Evolutionary conservation across 306 rosid species (phyloP).

Genomic region (Sechiopsis laciniata): DNA sequence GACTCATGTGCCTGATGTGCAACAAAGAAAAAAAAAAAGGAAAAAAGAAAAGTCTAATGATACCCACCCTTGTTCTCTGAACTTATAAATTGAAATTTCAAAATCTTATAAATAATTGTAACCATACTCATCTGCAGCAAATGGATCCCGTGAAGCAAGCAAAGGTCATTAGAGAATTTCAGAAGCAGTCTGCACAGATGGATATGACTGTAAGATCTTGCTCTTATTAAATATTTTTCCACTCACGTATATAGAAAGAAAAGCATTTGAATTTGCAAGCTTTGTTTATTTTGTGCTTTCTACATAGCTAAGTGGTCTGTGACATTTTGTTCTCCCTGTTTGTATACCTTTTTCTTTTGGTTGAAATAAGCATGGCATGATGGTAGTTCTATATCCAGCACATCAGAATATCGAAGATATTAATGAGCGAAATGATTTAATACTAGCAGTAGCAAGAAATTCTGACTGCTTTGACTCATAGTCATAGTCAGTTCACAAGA

Average conservation of each 20-base stretch:
- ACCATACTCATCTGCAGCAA: constrained; percentile 55
- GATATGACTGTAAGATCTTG: constrained; percentile 88
- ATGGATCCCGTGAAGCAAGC: constrained; percentile 90
- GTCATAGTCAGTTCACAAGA: neutral
- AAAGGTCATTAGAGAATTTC: constrained; percentile 66
- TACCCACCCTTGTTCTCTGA: neutral
- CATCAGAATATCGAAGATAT: neutral
- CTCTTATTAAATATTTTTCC: constrained; percentile 9
- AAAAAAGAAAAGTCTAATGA: neutral
- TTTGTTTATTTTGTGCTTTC: constrained; percentile 15
- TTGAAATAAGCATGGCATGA: neutral
- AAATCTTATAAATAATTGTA: constrained; percentile 15
- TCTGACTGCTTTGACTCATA: neutral
- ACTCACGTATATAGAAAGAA: constrained; percentile 5
- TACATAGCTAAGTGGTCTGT: neutral
- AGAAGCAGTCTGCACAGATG: constrained; percentile 97
- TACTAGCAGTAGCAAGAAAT: neutral
- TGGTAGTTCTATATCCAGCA: neutral
- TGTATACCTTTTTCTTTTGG: neutral
- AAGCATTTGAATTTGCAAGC: neutral
- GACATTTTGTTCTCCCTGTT: neutral
- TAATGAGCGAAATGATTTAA: constrained; percentile 1
- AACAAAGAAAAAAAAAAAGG: neutral
- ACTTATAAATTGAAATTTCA: neutral
- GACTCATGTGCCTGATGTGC: neutral